phyloP scores from a whole-genome alignment of 805 yeast genomes.

The Pichia heedii region DNA sequence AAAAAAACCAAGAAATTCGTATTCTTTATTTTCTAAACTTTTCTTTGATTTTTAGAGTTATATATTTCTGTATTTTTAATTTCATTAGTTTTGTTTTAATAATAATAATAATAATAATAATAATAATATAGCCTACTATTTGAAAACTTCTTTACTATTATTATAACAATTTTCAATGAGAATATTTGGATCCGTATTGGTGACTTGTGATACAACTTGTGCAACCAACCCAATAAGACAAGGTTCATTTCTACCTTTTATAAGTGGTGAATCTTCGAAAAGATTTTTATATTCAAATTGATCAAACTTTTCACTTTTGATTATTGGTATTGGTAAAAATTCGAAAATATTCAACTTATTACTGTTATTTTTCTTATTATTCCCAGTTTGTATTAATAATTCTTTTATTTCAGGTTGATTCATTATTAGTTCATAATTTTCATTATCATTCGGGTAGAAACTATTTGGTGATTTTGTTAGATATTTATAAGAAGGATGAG shows the following conservation, averaged over 20 bases:
- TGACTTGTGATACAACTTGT: conserved; percentile 48
- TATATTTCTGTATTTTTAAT: no score
- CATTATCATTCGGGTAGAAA: conserved; percentile 38
- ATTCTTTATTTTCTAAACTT: no score
- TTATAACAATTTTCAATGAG: conserved; percentile 43
- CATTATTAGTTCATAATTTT: conserved; percentile 5
- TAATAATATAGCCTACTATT: conserved; percentile 5
- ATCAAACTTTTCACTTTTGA: conserved; percentile 47
- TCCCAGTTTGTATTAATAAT: not conserved
- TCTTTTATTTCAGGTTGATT: conserved; percentile 6
- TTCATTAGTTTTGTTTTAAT: not conserved
- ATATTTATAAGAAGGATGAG: conserved; percentile 64
- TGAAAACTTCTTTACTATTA: conserved; percentile 42
- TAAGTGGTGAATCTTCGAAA: conserved; percentile 35
- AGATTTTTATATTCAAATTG: conserved; percentile 24
- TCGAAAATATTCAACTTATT: conserved; percentile 33
- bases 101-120: not conserved
- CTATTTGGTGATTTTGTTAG: conserved; percentile 48
- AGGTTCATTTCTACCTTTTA: conserved; percentile 89
- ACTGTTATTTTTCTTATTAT: not conserved
- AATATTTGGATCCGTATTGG: conserved; percentile 31
- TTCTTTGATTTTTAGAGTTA: no score
- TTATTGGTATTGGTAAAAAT: conserved; percentile 49
- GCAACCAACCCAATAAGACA: conserved; percentile 79
- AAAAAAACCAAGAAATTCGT: no score